Evolutionary conservation across 108 stramenopile species (phyloP).

Genomic region (Parmales sp.): DNA sequence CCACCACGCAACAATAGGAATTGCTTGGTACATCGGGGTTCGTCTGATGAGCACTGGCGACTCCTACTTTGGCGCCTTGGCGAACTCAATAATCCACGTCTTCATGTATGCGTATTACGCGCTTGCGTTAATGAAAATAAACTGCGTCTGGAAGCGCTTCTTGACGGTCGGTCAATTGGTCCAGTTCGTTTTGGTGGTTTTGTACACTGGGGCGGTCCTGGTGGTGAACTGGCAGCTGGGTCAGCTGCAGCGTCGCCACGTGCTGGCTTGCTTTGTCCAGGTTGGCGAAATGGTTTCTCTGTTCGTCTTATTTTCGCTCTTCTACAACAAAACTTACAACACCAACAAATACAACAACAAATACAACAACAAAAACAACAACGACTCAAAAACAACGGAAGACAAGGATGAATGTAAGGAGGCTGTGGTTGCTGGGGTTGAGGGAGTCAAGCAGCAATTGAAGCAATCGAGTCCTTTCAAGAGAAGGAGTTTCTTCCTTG

Average conservation of each 20-base stretch:
- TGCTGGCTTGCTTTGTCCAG: conserved; percentile 45
- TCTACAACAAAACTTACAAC: conserved; percentile 62
- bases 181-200: conserved; percentile 89
- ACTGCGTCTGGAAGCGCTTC: conserved; percentile 83
- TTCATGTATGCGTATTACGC: conserved; percentile 99
- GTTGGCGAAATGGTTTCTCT: conserved; percentile 74
- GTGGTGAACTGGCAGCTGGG: conserved; percentile 21
- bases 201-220: conserved; percentile 28
- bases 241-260: conserved; percentile 35
- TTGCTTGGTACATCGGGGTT: conserved; percentile 87
- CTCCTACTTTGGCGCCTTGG: conserved; percentile 87
- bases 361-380: no score
- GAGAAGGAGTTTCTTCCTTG: no score
- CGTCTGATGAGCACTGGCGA: conserved; percentile 77
- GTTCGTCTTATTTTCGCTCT: conserved; percentile 62
- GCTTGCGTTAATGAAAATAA: conserved; percentile 51
- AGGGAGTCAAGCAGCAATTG: no score
- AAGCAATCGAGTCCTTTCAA: no score
- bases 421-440: no score
- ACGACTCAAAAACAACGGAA: no score
- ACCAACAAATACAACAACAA: no score
- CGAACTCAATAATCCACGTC: conserved; percentile 95
- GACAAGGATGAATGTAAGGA: no score
- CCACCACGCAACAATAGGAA: conserved; percentile 90
- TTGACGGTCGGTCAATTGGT: conserved; percentile 84